Conservation (phyloP, 2,329 filamentous ascomycete species). For the Niveomyces coronatus region DNA sequence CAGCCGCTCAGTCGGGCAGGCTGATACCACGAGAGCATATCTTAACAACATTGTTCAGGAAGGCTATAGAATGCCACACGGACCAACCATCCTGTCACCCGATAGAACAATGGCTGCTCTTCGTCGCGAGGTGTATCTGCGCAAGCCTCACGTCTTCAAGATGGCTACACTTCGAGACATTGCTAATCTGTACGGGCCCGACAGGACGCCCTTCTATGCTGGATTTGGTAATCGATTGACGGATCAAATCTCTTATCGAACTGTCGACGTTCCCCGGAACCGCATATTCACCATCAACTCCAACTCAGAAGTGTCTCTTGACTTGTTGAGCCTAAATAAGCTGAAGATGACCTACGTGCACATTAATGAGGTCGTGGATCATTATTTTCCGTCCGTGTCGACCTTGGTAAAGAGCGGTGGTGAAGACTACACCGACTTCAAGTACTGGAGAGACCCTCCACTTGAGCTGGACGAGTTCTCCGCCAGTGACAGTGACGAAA, state of each 20-base stretch:
- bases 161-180: constrained; percentile 98
- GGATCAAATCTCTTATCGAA: constrained; percentile 90
- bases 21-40: constrained; percentile 83
- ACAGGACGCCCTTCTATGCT: constrained; percentile 82
- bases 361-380: constrained; percentile 94
- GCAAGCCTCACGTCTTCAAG: constrained; percentile 98
- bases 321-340: constrained; percentile 82
- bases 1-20: constrained; percentile 84
- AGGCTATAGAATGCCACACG: constrained; percentile 72
- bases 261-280: constrained; percentile 86
- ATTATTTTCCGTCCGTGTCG: constrained; percentile 91
- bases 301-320: constrained; percentile 88
- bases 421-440: constrained; percentile 94
- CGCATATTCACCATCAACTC: constrained; percentile 98
- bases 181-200: constrained; percentile 69
- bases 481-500: constrained; percentile 58
- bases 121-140: constrained; percentile 82
- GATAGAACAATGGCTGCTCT: constrained; percentile 92
- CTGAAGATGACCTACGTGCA: constrained; percentile 95
- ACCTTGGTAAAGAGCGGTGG: constrained; percentile 80
- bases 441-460: constrained; percentile 83
- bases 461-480: constrained; percentile 83
- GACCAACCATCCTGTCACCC: constrained; percentile 89
- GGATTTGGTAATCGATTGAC: constrained; percentile 95
- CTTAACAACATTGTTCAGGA: constrained; percentile 84